phyloP scores from a whole-genome alignment of 1,139 yeast genomes.

The Tardiomyces depauwii region DNA sequence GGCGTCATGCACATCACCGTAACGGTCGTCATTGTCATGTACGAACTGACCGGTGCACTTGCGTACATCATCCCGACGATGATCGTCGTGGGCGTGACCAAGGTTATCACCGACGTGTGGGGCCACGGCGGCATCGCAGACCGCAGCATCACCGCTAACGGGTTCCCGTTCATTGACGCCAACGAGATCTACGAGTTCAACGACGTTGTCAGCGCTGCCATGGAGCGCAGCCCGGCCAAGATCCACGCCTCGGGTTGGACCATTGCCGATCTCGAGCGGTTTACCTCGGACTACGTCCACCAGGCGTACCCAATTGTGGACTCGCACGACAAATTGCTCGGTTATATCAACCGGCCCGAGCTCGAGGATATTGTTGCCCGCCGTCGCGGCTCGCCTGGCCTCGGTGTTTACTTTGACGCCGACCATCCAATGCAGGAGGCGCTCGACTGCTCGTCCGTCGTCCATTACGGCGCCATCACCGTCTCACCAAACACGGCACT shows the following conservation, averaged over 20 bases:
- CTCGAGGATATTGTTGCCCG: neutral
- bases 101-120: slow-evolving; percentile 60
- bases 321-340: slow-evolving; percentile 4
- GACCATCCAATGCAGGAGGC: too few species aligned
- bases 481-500: slow-evolving; percentile 46
- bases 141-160: slow-evolving; percentile 83
- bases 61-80: slow-evolving; percentile 87
- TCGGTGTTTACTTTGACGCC: neutral
- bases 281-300: neutral
- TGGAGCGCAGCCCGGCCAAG: slow-evolving; percentile 35
- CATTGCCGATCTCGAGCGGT: neutral
- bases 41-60: slow-evolving; percentile 90
- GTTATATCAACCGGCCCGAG: slow-evolving; percentile 5
- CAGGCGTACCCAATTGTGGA: neutral
- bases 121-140: slow-evolving; percentile 91
- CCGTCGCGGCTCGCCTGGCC: neutral
- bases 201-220: slow-evolving; percentile 41
- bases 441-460: slow-evolving; percentile 16
- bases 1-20: slow-evolving; percentile 91
- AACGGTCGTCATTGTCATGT: slow-evolving; percentile 94
- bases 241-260: neutral
- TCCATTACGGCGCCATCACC: slow-evolving; percentile 54
- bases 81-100: slow-evolving; percentile 92
- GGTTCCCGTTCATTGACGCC: slow-evolving; percentile 68
- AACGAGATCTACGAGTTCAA: slow-evolving; percentile 47